phyloP scores from a whole-genome alignment of 495 filamentous ascomycete genomes.

The Penicillium cinerascens region DNA sequence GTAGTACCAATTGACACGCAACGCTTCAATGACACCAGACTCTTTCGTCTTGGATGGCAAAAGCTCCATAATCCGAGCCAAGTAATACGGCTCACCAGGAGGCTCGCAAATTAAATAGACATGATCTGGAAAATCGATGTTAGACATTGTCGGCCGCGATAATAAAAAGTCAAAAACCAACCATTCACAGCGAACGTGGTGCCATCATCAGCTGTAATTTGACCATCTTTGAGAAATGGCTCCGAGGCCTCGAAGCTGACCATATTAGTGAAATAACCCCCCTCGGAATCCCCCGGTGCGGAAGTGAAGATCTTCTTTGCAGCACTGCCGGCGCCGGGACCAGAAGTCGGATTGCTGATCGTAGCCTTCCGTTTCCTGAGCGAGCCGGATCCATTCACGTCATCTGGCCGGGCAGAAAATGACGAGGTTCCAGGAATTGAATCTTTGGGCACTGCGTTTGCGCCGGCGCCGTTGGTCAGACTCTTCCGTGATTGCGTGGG shows the following conservation, averaged over 20 bases:
- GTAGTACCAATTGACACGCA: constrained; percentile 98
- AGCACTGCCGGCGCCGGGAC: constrained; percentile 31
- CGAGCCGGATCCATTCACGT: constrained; percentile 32
- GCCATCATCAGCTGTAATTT: constrained; percentile 86
- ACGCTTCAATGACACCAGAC: constrained; percentile 70
- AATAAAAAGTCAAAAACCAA: constrained; percentile 46
- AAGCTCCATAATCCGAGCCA: constrained; percentile 98
- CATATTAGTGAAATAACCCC: constrained; percentile 66
- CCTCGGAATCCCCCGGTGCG: constrained; percentile 39
- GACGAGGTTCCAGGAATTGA: constrained; percentile 62
- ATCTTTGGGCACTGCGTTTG: constrained; percentile 43
- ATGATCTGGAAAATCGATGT: constrained; percentile 61
- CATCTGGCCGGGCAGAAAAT: constrained; percentile 52
- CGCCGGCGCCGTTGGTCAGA: constrained; percentile 35
- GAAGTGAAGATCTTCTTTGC: constrained; percentile 43
- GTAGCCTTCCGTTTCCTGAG: constrained; percentile 81
- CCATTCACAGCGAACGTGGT: constrained; percentile 80
- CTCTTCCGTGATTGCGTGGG: constrained; percentile 41
- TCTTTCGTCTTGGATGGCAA: constrained; percentile 73
- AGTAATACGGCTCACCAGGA: constrained; percentile 95
- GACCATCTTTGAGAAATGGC: constrained; percentile 68
- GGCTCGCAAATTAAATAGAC: constrained; percentile 97
- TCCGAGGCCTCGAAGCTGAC: constrained; percentile 74
- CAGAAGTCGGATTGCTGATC: constrained; percentile 44
- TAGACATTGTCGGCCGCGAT: not conserved